These are phyloP conservation scores for Colletotrichum limetticola DNA, from an alignment of 2,329 filamentous ascomycete genomes.

Conservation along the genomic window DNA sequence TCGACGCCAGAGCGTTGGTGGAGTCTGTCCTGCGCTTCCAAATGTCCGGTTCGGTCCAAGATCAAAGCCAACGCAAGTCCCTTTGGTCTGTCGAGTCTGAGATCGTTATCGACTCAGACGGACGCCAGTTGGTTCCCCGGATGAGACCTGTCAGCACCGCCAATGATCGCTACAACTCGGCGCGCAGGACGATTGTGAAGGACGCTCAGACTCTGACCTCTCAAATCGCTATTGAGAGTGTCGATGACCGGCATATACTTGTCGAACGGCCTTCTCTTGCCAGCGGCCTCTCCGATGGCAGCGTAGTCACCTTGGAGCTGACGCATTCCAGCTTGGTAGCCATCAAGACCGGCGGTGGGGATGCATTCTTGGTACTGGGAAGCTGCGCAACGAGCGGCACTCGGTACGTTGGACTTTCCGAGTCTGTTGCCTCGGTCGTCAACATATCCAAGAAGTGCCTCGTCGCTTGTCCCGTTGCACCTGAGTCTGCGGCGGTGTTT, in stretches of 20 bases:
- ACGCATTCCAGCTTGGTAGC: not conserved
- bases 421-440: not conserved
- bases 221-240: not conserved
- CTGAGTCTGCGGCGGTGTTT: not conserved
- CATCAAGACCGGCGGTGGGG: not conserved
- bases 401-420: not conserved
- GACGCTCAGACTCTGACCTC: not conserved
- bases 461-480: not conserved
- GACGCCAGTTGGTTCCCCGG: slow-evolving; percentile 12
- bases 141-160: not conserved
- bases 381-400: not conserved
- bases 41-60: not conserved
- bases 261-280: not conserved
- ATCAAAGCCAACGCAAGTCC: not conserved
- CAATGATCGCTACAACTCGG: slow-evolving; percentile 19
- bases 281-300: not conserved
- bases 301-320: not conserved
- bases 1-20: not conserved
- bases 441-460: not conserved
- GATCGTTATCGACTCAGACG: slow-evolving; percentile 1
- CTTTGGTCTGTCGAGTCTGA: slow-evolving; percentile 3
- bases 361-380: not conserved
- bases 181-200: not conserved
- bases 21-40: not conserved
- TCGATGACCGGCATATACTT: not conserved